These are phyloP conservation scores for Phytophthora pseudosyringae DNA, from an alignment of 352 stramenopile species.

Conservation along the genomic window DNA sequence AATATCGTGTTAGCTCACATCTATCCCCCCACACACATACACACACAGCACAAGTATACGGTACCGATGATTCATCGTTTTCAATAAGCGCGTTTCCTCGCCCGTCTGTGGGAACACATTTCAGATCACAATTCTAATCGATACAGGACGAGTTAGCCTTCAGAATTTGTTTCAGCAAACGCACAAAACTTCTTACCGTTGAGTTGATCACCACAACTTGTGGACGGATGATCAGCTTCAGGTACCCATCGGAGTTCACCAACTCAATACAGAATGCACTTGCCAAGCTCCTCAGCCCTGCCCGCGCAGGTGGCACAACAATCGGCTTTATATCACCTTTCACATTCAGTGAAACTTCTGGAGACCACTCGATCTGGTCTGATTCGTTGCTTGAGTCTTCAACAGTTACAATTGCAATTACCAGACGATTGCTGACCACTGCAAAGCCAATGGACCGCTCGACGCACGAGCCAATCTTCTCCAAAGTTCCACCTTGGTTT, in stretches of 20 bases:
- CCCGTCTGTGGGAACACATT: conserved; percentile 35
- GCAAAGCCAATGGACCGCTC: conserved; percentile 37
- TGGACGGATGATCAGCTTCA: conserved; percentile 52
- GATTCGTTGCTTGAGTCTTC: conserved; percentile 5
- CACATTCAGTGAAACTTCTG: conserved; percentile 35
- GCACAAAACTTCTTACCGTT: conserved; percentile 42
- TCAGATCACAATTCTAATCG: conserved; percentile 31
- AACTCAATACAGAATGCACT: conserved; percentile 47
- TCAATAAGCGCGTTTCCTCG: conserved; percentile 21
- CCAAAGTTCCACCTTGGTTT: conserved; percentile 13
- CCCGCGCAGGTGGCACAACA: conserved; percentile 21
- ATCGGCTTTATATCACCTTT: conserved; percentile 44
- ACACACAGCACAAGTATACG: conserved; percentile 9
- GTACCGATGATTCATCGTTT: conserved; percentile 26
- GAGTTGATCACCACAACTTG: conserved; percentile 66
- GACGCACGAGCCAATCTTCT: conserved; percentile 26
- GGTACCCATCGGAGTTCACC: conserved; percentile 33
- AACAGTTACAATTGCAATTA: conserved; percentile 35
- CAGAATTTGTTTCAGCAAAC: not conserved
- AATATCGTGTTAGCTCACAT: not conserved
- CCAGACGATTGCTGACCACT: conserved; percentile 24
- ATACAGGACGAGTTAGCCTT: conserved; percentile 13
- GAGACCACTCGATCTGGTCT: conserved; percentile 33
- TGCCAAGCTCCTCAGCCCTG: conserved; percentile 23
- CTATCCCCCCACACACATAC: too few relatives aligned